Percentiles rank a stretch among this genome's conserved stretches.
These are phyloP conservation scores for Mimosa pudica DNA, from an alignment of 306 rosid genomes.

Conservation along the genomic window DNA sequence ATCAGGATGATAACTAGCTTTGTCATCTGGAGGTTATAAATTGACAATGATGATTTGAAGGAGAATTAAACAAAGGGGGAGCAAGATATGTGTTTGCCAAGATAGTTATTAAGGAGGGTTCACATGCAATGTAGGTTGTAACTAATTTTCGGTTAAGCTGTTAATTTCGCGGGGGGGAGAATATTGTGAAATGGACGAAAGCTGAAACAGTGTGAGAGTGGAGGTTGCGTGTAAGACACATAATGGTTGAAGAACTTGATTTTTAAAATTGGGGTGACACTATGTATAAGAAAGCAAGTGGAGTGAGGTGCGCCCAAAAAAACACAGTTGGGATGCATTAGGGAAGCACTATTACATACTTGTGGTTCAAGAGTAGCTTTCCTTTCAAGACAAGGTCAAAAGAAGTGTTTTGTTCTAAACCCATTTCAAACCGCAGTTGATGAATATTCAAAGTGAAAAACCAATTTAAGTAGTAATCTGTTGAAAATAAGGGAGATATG, in stretches of 20 bases:
- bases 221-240: conserved; percentile 23
- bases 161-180: not conserved
- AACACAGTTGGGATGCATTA: not conserved
- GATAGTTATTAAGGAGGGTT: not conserved
- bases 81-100: not conserved
- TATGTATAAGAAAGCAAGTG: conserved; percentile 20
- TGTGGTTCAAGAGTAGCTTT: conserved; percentile 41
- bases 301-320: conserved; percentile 36
- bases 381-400: conserved; percentile 49
- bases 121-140: not conserved
- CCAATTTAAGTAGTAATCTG: not conserved
- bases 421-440: not conserved
- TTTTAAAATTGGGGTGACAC: conserved; percentile 17
- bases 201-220: conserved; percentile 32
- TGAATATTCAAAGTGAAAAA: too few relatives aligned
- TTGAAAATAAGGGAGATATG: not conserved
- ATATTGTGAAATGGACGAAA: conserved; percentile 16
- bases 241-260: not conserved
- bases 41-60: not conserved
- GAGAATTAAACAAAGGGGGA: not conserved
- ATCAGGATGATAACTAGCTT: not conserved
- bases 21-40: not conserved
- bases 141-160: conserved; percentile 36
- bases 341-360: conserved; percentile 1
- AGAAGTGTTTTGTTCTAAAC: not conserved